Conservation (phyloP, 2,329 filamentous ascomycete genomes). For the Septoria linicola region DNA sequence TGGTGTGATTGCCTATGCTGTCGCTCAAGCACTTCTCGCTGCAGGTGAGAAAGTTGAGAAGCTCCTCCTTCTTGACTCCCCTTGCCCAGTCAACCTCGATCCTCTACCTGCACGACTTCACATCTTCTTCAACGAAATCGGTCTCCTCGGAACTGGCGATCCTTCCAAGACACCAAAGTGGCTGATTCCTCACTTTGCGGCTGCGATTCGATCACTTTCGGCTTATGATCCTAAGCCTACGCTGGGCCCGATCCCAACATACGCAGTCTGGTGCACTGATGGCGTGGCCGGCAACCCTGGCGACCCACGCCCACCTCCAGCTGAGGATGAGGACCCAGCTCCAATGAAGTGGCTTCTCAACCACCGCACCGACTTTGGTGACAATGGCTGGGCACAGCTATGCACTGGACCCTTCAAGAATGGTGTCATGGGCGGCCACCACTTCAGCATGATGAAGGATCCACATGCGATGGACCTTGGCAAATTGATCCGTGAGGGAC, state of each 20-base stretch:
- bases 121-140: conserved; percentile 70
- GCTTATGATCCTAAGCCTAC: conserved; percentile 67
- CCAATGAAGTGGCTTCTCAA: conserved; percentile 67
- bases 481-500: conserved; percentile 47
- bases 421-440: conserved; percentile 68
- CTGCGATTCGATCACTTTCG: conserved; percentile 66
- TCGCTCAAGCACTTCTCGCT: conserved; percentile 50
- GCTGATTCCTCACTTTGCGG: conserved; percentile 71
- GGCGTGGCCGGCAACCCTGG: conserved; percentile 66
- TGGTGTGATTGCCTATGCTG: conserved; percentile 56
- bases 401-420: conserved; percentile 61
- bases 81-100: conserved; percentile 53
- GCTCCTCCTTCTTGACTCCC: conserved; percentile 55
- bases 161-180: conserved; percentile 64
- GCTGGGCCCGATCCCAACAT: conserved; percentile 60
- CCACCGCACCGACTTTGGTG: conserved; percentile 69
- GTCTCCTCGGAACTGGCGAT: conserved; percentile 65
- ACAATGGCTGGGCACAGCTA: conserved; percentile 69
- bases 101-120: conserved; percentile 59
- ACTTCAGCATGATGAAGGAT: conserved; percentile 76
- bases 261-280: conserved; percentile 70
- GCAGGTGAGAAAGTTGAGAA: conserved; percentile 51
- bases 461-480: conserved; percentile 40
- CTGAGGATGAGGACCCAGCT: conserved; percentile 55
- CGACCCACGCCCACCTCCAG: conserved; percentile 65